Percentiles rank a stretch among this genome's conserved stretches.
Evolutionary conservation across 768 basidiomycete species (phyloP).

Genomic region (Pleurotus tuber-regium): DNA sequence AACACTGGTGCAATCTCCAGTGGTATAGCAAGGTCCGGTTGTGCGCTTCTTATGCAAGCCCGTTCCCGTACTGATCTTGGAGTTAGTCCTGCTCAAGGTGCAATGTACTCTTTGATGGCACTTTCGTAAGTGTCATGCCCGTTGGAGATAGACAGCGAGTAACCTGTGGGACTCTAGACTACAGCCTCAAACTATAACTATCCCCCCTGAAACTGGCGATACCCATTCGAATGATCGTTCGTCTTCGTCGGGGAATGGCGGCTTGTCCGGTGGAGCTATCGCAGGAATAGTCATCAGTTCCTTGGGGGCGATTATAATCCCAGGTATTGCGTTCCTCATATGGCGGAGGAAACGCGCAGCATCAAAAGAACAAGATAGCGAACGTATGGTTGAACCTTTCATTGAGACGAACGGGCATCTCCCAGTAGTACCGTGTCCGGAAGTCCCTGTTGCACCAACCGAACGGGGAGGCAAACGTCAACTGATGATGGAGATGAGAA

Average conservation of each 20-base stretch:
- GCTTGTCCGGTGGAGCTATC: neutral
- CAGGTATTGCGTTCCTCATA: neutral
- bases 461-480: neutral
- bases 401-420: neutral
- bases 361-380: neutral
- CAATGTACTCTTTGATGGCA: conserved; percentile 26
- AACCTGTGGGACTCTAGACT: neutral
- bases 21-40: conserved; percentile 18
- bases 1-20: conserved; percentile 15
- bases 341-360: neutral
- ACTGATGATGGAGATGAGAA: too few relatives aligned
- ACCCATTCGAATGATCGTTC: neutral
- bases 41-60: too few relatives aligned
- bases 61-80: neutral
- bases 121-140: conserved; percentile 12
- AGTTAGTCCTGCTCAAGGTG: conserved; percentile 31
- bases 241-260: too few relatives aligned
- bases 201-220: neutral
- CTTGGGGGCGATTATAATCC: neutral
- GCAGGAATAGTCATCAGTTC: conserved; percentile 5
- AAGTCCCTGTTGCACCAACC: neutral
- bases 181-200: neutral
- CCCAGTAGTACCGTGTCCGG: neutral
- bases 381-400: neutral
- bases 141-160: neutral